Conservation (phyloP, 495 filamentous ascomycete species). For the Penicillium paradoxum region DNA sequence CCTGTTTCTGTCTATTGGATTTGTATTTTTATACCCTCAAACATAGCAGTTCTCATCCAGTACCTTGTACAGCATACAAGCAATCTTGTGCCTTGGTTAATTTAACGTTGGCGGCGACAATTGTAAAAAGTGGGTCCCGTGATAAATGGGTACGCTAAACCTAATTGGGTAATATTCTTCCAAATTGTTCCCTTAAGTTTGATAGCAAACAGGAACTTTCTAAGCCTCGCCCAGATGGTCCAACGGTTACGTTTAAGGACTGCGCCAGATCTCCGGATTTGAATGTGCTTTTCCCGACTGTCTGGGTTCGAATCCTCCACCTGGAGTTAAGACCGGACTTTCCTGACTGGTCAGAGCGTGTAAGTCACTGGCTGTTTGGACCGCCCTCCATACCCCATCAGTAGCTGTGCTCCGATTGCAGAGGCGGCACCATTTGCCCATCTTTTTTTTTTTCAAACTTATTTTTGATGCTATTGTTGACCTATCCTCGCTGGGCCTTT, state of each 20-base stretch:
- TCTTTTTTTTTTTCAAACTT: not conserved
- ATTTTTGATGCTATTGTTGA: not conserved
- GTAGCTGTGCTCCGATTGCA: not conserved
- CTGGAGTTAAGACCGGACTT: not conserved
- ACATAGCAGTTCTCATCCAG: too few species aligned
- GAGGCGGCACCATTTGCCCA: not conserved
- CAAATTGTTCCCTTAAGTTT: not conserved
- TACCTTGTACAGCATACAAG: too few species aligned
- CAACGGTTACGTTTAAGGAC: not conserved
- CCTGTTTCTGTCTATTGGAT: constrained; percentile 1
- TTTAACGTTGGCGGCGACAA: not conserved
- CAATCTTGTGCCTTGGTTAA: too few species aligned
- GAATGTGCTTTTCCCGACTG: not conserved
- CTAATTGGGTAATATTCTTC: not conserved
- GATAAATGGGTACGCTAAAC: not conserved
- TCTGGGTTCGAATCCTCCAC: not conserved
- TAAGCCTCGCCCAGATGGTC: not conserved
- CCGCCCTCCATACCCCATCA: not conserved
- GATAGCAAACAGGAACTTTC: not conserved
- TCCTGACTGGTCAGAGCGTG: not conserved
- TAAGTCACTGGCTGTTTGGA: constrained; percentile 1
- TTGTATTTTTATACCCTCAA: not conserved
- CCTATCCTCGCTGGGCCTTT: not conserved
- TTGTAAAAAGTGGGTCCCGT: not conserved
- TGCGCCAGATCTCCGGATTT: not conserved